Evolutionary conservation across 2,329 filamentous ascomycete species (phyloP).

Genomic region (Neopestalotiopsis sp.): DNA sequence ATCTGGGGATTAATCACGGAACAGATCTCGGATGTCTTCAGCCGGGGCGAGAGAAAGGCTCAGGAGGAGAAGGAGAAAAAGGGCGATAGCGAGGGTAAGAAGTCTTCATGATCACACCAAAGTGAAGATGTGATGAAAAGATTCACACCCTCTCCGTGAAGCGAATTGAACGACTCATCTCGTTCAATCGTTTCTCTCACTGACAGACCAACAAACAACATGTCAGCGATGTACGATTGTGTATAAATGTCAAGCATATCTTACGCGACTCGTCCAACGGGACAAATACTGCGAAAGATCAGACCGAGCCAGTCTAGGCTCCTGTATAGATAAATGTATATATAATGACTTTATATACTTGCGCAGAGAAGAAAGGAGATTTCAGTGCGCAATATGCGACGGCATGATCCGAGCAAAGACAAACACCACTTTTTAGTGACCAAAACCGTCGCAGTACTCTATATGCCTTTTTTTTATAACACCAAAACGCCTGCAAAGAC

Average conservation of each 20-base stretch:
- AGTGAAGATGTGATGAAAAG: not conserved
- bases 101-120: not conserved
- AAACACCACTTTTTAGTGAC: not conserved
- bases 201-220: no score
- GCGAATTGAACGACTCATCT: not conserved
- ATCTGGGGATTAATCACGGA: conserved; percentile 61
- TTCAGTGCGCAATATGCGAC: not conserved
- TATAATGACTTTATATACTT: not conserved
- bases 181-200: not conserved
- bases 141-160: no score
- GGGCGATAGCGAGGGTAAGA: conserved; percentile 8
- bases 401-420: not conserved
- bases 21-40: conserved; percentile 60
- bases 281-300: not conserved
- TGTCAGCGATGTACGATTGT: no score
- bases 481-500: conserved; percentile 1
- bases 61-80: conserved; percentile 30
- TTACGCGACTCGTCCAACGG: not conserved
- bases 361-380: not conserved
- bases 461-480: not conserved
- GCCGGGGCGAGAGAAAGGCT: conserved; percentile 30
- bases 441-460: not conserved
- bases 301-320: not conserved
- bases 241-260: no score
- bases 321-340: not conserved